Evolutionary conservation across 306 rosid species (phyloP).

Genomic region (Oemleria cerasiformis): DNA sequence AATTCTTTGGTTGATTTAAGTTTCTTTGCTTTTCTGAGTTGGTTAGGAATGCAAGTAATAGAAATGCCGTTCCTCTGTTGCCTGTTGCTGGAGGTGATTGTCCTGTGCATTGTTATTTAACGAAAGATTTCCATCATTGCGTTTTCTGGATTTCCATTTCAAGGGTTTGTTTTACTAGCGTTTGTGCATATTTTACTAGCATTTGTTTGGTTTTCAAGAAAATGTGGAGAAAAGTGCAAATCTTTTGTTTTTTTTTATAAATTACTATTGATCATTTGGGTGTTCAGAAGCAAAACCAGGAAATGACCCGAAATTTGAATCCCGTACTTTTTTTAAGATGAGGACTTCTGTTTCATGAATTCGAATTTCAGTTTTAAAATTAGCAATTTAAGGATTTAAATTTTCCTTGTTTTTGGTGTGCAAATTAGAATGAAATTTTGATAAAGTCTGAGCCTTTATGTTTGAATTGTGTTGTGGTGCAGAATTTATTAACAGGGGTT

Average conservation of each 20-base stretch:
- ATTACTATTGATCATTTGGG: constrained; percentile 8
- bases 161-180: too few species aligned
- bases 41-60: constrained; percentile 1
- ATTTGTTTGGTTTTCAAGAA: constrained; percentile 23
- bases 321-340: neutral
- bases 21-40: neutral
- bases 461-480: constrained; percentile 1
- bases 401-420: constrained; percentile 8
- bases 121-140: too few species aligned
- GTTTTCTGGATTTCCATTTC: too few species aligned
- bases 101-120: neutral
- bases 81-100: constrained; percentile 2
- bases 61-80: neutral
- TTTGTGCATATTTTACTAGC: neutral
- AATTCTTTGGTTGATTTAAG: neutral
- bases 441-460: constrained; percentile 1
- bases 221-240: neutral
- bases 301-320: neutral
- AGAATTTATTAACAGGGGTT: neutral
- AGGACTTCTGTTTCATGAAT: too few species aligned
- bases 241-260: neutral
- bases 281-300: neutral
- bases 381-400: neutral
- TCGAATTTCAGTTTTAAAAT: neutral
- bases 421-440: constrained; percentile 18